Evolutionary conservation across 2,329 filamentous ascomycete genomes (phyloP), one percentile per base, ranked within the genome.

Genomic region (Fusarium sp.): DNA sequence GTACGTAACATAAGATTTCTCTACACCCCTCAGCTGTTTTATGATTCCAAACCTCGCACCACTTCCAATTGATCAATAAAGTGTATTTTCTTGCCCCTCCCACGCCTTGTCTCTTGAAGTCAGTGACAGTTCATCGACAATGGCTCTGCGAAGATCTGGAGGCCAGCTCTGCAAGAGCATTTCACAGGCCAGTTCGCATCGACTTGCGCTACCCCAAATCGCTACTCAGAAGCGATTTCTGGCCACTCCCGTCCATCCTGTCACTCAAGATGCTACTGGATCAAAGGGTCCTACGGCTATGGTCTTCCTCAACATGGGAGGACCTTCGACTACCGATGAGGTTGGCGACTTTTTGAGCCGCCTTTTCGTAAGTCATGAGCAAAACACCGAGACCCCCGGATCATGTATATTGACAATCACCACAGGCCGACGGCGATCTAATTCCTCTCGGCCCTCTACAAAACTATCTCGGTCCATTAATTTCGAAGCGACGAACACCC

Each of bases 291-390:
- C 95, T 13, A 99, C 96, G 9, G 96, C 96, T 48, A 98, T 99
- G 91, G 96, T 99, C 20, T 98, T 99, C 80, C 90, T 99, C 85
- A 99, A 99, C 84, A 99, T 99, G 96, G 96, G 96, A 68, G 96
- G 96, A 1, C 96, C 96, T 7, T 93, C 94, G 3, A 98, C 93
- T 8, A 93, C 92, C 9, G 90, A 92, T 75, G 95, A 99, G 85
- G 96, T 99, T 41, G 92, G 92, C 77, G 91, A 92, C 83, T 99
- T 98, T 80, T 85, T 99, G 54, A 96, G 93, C 82, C 91, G 95
- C 77, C 87, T 99, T 76, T 99, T 99, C 84, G 96, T 97, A 89
- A 67, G 93, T 84, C 48, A 12, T 47, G 24, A 8, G n/a, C 41
- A 32, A 47, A 45, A 18, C 59, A 55, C 51, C 56, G 45, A 48